Base-by-base conservation (phyloP, 768 basidiomycete species). In the Tylopilus balloui region DNA sequence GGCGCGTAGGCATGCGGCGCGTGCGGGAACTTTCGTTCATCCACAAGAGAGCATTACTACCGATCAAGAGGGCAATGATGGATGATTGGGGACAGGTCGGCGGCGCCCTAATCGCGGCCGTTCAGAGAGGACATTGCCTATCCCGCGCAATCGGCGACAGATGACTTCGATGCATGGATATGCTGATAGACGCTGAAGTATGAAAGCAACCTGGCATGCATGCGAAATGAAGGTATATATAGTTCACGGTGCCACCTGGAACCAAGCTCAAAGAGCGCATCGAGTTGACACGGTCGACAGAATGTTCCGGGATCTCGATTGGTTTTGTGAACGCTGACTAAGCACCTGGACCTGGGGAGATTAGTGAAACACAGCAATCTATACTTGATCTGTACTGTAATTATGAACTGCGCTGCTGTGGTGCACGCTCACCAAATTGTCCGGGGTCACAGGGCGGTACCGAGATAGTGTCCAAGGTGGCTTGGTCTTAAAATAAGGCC, bases 51-150 rank as follows among this genome's bases (percentile, higher is more conserved):
- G 29, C 53, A 61, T 58, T 66, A 41, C 45, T 40, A 25, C 61
- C 61, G 63, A 65, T 64, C 61, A 56, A 24, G 39, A 43, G 46
- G 42, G 42, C 35, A 48, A 44, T 56, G 52, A 54, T 46, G 37
- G 11, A 52, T 62, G 57, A 50, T 63, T 53, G 64, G 61, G 43
- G 61, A 61, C 61, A 61, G 34, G 51, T 61, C 53, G 63, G 64
- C 57, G 55, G 50, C 52, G 51, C 62, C 21, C 41, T 50, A 59
- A 57, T 31, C 39, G 55, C 59, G 57, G 50, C 40, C 20, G 11
- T 38, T 57, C 42, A 17, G 46, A 45, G 32, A 2, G 23, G 45
- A 21, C 50, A 43, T 32, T 37, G 13, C 40, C 48, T 35, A 11
- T 42, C 32, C 62, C 62, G 55, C 52, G 48, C 53, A 56, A 66